A percentile compares a stretch with the other conserved stretches of the same genome.
Evolutionary conservation across 768 basidiomycete genomes (phyloP).

Genomic region (Boletales sp.): DNA sequence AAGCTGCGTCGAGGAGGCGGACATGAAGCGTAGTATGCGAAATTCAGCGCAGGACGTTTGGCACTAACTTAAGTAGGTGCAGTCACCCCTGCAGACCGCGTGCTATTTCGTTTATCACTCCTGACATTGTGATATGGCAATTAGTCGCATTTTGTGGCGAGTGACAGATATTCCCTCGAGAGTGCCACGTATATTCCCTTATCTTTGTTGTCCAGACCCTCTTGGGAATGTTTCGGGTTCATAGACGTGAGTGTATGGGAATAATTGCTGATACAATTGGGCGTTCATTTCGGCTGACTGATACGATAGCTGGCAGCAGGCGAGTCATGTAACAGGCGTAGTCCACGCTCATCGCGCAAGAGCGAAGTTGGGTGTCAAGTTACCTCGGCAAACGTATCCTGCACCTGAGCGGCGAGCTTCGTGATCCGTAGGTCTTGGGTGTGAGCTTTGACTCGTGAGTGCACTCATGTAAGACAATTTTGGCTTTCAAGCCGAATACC

Average conservation of each 20-base stretch:
- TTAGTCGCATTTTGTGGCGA: background rate
- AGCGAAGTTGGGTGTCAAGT: background rate
- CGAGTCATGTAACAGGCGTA: conserved; percentile 14
- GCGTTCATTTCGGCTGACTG: conserved; percentile 5
- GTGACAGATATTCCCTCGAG: background rate
- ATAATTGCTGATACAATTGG: background rate
- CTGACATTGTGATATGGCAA: background rate
- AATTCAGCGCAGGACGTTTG: background rate
- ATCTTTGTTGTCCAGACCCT: background rate
- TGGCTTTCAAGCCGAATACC: too few species aligned
- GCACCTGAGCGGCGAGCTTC: background rate
- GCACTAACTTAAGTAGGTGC: background rate
- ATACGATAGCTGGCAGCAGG: background rate
- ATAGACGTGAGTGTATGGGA: background rate
- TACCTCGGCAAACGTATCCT: conserved; percentile 2
- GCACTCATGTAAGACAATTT: too few species aligned
- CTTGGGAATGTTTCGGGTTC: background rate
- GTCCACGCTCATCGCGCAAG: conserved; percentile 2
- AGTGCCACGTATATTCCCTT: background rate
- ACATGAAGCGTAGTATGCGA: background rate
- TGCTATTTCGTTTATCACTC: background rate
- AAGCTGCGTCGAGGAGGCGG: background rate
- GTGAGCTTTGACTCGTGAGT: too few species aligned
- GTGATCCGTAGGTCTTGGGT: too few species aligned
- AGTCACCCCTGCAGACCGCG: background rate